Percentiles rank a stretch among this genome's conserved stretches.
phyloP scores from a whole-genome alignment of 2,329 filamentous ascomycete species.

The Hysterium pulicare region DNA sequence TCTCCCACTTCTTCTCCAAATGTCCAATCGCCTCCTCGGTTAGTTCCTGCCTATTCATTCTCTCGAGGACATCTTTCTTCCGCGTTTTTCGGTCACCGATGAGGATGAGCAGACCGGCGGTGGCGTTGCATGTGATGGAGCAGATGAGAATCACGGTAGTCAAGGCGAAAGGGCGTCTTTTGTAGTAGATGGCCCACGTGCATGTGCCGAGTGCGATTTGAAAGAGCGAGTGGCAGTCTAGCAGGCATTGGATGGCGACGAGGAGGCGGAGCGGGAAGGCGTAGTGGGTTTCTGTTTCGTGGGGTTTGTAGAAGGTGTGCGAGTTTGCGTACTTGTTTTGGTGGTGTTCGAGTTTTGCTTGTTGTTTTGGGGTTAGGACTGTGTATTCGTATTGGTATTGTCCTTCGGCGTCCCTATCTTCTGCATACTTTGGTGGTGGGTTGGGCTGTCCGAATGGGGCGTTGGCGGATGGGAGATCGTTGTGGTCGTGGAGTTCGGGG shows the following conservation, averaged over 20 bases:
- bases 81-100: slow-evolving; percentile 72
- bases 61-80: slow-evolving; percentile 81
- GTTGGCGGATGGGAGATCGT: slow-evolving; percentile 57
- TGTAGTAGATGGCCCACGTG: slow-evolving; percentile 76
- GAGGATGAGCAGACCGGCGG: slow-evolving; percentile 71
- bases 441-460: slow-evolving; percentile 41
- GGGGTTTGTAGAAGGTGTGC: slow-evolving; percentile 85
- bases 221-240: slow-evolving; percentile 75
- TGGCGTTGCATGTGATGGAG: slow-evolving; percentile 74
- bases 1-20: slow-evolving; percentile 46
- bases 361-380: slow-evolving; percentile 63
- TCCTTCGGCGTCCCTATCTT: slow-evolving; percentile 25
- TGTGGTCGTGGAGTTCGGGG: slow-evolving; percentile 63
- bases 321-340: slow-evolving; percentile 76
- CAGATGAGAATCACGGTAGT: slow-evolving; percentile 79
- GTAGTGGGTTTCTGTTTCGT: slow-evolving; percentile 78
- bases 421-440: slow-evolving; percentile 42
- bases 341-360: slow-evolving; percentile 69
- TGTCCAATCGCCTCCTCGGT: slow-evolving; percentile 63
- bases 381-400: slow-evolving; percentile 49
- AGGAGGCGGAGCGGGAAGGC: slow-evolving; percentile 74
- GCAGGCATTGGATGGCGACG: slow-evolving; percentile 71
- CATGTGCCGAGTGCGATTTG: slow-evolving; percentile 75
- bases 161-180: slow-evolving; percentile 64
- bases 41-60: slow-evolving; percentile 71